Percentiles rank a stretch among this genome's conserved stretches.
Evolutionary conservation across 2,329 filamentous ascomycete genomes (phyloP).

Genomic region (Xylariales sp.): DNA sequence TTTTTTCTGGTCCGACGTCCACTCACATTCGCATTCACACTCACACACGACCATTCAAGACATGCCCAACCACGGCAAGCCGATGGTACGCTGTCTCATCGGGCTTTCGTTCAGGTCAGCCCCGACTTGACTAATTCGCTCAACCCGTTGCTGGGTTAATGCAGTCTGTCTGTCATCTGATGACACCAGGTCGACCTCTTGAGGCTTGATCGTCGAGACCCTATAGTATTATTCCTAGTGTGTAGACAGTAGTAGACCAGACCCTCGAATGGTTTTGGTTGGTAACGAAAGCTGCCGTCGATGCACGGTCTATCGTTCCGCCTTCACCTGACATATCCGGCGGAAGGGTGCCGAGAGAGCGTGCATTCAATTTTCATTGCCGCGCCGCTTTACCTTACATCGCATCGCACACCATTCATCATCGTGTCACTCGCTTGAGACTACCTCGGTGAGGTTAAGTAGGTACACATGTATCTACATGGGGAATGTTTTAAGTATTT

Average conservation of each 20-base stretch:
- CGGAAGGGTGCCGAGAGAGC: conserved; percentile 29
- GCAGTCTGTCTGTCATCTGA: conserved; percentile 39
- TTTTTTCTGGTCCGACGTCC: conserved; percentile 15
- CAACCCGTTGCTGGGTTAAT: conserved; percentile 30
- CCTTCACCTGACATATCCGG: conserved; percentile 37
- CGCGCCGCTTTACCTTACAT: conserved; percentile 31
- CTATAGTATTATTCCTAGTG: not conserved
- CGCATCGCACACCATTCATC: conserved; percentile 13
- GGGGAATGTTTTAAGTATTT: conserved; percentile 12
- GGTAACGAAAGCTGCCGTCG: conserved; percentile 22
- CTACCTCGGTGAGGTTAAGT: conserved; percentile 38
- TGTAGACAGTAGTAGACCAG: not conserved
- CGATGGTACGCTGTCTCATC: conserved; percentile 38
- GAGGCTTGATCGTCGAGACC: conserved; percentile 26
- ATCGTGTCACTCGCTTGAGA: conserved; percentile 34
- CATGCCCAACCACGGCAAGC: conserved; percentile 28
- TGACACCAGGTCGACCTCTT: conserved; percentile 29
- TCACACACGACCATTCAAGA: conserved; percentile 21
- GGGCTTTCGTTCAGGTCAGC: conserved; percentile 34
- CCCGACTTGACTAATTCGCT: conserved; percentile 35
- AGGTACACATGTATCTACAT: conserved; percentile 25
- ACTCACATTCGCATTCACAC: conserved; percentile 13
- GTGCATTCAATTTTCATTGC: conserved; percentile 14
- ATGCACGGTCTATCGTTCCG: conserved; percentile 32
- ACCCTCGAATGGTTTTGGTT: conserved; percentile 19